A percentile compares a stretch with the other conserved stretches of the same genome.
phyloP scores from a whole-genome alignment of 495 filamentous ascomycete species.

The Penicillium daleae region DNA sequence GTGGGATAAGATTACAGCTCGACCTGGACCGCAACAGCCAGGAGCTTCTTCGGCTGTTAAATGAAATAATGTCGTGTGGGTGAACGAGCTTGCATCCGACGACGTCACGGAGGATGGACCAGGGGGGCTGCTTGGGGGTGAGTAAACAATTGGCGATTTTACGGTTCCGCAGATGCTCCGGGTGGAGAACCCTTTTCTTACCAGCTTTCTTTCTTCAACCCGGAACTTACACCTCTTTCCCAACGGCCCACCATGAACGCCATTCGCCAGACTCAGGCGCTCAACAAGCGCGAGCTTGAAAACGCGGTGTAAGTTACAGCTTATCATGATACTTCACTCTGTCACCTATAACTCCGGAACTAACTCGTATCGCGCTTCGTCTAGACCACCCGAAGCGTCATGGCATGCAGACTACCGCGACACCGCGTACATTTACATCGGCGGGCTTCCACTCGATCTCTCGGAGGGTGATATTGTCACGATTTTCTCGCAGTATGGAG shows the following conservation, averaged over 20 bases:
- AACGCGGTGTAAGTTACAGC: constrained; percentile 65
- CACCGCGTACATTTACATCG: constrained; percentile 95
- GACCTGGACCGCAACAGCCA: constrained; percentile 4
- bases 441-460: constrained; percentile 90
- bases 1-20: constrained; percentile 1
- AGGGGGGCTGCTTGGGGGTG: constrained; percentile 19
- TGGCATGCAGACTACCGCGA: constrained; percentile 98
- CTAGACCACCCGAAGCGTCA: constrained; percentile 77
- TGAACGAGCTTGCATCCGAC: constrained; percentile 17
- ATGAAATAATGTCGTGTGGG: not conserved
- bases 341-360: constrained; percentile 5
- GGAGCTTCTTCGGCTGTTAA: not conserved
- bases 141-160: constrained; percentile 39
- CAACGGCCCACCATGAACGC: constrained; percentile 70
- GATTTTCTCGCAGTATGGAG: constrained; percentile 96
- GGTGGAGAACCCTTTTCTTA: constrained; percentile 24
- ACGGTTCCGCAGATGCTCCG: constrained; percentile 38
- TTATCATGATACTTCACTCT: constrained; percentile 1
- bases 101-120: constrained; percentile 21
- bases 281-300: constrained; percentile 96
- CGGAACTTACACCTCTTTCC: constrained; percentile 10
- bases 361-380: constrained; percentile 22
- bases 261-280: constrained; percentile 85
- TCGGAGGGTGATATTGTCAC: constrained; percentile 95
- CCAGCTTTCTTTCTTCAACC: constrained; percentile 23